A percentile compares a stretch with the other conserved stretches of the same genome.
Conservation (phyloP, 208 protist genomes). For the Naegleria gruberi region DNA sequence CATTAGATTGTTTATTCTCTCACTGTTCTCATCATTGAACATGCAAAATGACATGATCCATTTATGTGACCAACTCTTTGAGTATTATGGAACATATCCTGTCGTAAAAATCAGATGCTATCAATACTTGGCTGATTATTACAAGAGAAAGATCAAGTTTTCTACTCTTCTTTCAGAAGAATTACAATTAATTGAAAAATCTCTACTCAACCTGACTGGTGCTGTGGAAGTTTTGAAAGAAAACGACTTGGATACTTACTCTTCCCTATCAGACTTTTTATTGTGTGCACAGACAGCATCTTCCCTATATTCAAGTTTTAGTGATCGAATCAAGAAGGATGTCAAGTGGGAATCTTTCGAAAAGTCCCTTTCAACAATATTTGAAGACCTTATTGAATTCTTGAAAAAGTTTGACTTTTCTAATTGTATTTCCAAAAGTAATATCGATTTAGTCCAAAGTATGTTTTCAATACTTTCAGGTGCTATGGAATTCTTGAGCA, state of each 20-base stretch:
- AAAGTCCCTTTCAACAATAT: background rate
- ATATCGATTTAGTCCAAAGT: background rate
- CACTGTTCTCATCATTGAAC: background rate
- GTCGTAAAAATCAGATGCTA: background rate
- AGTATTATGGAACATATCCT: background rate
- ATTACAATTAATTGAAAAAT: background rate
- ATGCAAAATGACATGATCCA: background rate
- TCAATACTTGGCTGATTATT: background rate
- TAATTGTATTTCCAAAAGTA: background rate
- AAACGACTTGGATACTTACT: background rate
- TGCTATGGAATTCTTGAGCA: background rate
- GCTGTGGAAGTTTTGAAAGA: background rate
- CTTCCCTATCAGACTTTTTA: background rate
- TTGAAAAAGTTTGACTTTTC: background rate
- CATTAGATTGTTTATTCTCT: background rate
- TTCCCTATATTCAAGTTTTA: background rate
- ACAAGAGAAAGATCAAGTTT: background rate
- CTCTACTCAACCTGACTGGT: background rate
- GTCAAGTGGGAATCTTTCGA: background rate
- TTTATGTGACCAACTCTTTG: background rate
- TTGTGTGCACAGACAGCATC: background rate
- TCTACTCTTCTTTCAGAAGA: background rate
- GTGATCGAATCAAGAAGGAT: background rate
- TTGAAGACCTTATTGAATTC: background rate
- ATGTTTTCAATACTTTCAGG: background rate